phyloP scores from a whole-genome alignment of 2,329 filamentous ascomycete genomes.

The Aureobasidium mangrovei region DNA sequence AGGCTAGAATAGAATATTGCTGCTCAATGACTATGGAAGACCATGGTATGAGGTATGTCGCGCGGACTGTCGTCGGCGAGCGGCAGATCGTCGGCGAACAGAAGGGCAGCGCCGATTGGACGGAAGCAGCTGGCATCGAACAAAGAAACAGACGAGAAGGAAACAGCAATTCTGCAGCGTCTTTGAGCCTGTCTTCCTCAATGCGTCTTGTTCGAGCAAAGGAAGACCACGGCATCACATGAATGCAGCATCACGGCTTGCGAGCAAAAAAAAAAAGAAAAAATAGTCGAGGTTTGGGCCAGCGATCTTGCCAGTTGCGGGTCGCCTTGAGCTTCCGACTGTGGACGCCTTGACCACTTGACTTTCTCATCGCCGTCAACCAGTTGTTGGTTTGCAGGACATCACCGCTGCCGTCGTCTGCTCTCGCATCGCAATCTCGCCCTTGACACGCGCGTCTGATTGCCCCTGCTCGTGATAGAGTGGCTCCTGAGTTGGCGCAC shows the following conservation, averaged over 20 bases:
- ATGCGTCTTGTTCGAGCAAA: slow-evolving; percentile 1
- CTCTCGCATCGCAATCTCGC: background rate
- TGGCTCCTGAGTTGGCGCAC: slow-evolving; percentile 5
- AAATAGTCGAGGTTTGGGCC: background rate
- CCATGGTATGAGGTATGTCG: slow-evolving; percentile 18
- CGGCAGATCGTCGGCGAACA: slow-evolving; percentile 2
- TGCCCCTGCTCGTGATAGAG: background rate
- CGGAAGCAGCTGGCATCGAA: background rate
- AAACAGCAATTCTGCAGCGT: background rate
- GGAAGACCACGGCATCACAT: background rate
- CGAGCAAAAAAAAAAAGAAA: background rate
- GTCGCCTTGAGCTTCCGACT: slow-evolving; percentile 3
- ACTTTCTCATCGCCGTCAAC: slow-evolving; percentile 11
- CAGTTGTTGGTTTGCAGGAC: background rate
- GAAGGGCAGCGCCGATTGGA: slow-evolving; percentile 5
- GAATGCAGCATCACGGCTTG: background rate
- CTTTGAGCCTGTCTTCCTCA: background rate
- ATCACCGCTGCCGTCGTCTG: slow-evolving; percentile 8
- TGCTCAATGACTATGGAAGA: background rate
- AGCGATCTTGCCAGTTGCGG: background rate
- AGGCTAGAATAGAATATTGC: background rate
- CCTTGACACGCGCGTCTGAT: background rate
- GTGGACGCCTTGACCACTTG: slow-evolving; percentile 10
- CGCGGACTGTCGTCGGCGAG: background rate
- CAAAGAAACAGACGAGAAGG: slow-evolving; percentile 3